phyloP scores from a whole-genome alignment of 257 asterid species.

The Penstemon davidsonii region DNA sequence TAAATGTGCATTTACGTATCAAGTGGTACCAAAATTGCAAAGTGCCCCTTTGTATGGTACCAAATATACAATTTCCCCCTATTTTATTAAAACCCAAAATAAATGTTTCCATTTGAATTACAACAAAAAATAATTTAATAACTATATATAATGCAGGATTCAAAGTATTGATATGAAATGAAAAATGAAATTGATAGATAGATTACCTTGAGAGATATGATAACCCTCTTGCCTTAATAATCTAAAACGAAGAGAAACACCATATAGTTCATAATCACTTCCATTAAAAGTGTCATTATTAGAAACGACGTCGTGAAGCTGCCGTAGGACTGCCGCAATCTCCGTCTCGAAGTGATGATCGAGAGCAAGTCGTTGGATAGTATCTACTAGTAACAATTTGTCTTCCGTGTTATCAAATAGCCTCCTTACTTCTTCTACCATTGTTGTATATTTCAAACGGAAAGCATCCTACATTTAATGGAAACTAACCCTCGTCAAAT shows the following conservation, averaged over 20 bases:
- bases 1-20: no score
- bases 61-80: no score
- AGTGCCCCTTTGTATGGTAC: no score
- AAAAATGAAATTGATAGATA: not conserved
- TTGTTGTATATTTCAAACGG: not conserved
- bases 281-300: not conserved
- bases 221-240: conserved; percentile 11
- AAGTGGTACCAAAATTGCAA: no score
- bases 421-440: not conserved
- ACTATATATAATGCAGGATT: no score
- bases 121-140: no score
- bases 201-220: conserved; percentile 10
- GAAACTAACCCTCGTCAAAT: no score
- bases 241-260: conserved; percentile 10
- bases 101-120: no score
- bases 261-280: not conserved
- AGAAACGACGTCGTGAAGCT: not conserved
- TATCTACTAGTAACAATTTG: not conserved
- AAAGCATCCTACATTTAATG: not conserved
- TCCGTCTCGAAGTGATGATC: conserved; percentile 13
- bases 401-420: not conserved
- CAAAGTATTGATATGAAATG: no score
- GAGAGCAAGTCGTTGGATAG: conserved; percentile 12
- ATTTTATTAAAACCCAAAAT: no score
- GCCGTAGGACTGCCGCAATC: not conserved